A percentile compares a stretch with the other conserved stretches of the same genome.
Conservation (phyloP, 192 early-diverging fungal genomes). For the Mortierella claussenii region DNA sequence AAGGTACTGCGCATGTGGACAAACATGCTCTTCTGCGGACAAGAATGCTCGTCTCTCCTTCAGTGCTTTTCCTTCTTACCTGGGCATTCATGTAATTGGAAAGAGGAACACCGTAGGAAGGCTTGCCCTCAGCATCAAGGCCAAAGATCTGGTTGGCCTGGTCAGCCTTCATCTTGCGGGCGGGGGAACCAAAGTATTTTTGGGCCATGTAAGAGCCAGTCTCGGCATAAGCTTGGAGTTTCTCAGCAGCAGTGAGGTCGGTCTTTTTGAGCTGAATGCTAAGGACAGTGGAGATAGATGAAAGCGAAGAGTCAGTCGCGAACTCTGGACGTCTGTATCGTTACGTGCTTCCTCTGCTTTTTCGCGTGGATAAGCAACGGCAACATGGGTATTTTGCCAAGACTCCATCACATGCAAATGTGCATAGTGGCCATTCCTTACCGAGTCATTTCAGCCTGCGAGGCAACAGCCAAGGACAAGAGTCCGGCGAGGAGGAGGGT, state of each 20-base stretch:
- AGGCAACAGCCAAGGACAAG: constrained; percentile 44
- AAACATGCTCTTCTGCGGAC: background rate
- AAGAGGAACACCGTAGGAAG: constrained; percentile 78
- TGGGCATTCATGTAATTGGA: constrained; percentile 96
- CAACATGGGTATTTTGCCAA: no score
- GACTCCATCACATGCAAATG: no score
- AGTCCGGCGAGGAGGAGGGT: constrained; percentile 38
- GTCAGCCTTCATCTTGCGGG: constrained; percentile 55
- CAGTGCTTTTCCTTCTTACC: constrained; percentile 32
- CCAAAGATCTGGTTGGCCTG: constrained; percentile 54
- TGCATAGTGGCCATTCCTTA: no score
- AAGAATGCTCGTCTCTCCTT: background rate
- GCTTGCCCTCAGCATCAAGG: constrained; percentile 62
- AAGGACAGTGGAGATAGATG: no score
- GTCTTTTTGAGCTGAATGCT: constrained; percentile 75
- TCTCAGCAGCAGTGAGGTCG: constrained; percentile 68
- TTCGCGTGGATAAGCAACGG: no score
- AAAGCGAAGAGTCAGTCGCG: no score
- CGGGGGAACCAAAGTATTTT: constrained; percentile 73
- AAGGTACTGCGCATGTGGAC: background rate
- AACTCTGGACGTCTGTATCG: no score
- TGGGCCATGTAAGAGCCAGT: constrained; percentile 75
- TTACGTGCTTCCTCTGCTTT: no score
- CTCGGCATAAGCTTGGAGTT: constrained; percentile 69
- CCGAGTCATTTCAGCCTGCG: constrained; percentile 45